phyloP scores from a whole-genome alignment of 345 rosid species.

The Brassica cretica region DNA sequence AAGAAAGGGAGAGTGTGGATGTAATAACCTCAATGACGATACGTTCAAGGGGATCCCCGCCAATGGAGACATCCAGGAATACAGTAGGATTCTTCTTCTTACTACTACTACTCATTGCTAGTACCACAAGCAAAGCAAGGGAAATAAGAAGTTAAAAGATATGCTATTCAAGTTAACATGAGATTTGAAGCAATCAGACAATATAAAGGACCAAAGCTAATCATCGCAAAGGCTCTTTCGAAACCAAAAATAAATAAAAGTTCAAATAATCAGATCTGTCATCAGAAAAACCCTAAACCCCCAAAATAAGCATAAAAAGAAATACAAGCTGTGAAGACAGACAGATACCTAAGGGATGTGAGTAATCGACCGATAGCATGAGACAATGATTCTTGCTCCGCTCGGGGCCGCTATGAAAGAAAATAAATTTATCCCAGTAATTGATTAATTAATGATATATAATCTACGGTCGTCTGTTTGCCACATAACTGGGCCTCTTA shows the following conservation, averaged over 20 bases:
- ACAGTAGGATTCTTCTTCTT: constrained; percentile 70
- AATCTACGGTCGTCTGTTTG: neutral
- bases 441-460: too few species aligned
- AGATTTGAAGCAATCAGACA: neutral
- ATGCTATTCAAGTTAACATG: neutral
- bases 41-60: constrained; percentile 64
- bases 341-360: neutral
- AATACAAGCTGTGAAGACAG: neutral
- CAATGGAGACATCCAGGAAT: constrained; percentile 73
- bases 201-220: neutral
- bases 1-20: neutral
- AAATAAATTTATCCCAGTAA: neutral
- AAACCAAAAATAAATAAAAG: neutral
- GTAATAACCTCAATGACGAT: constrained; percentile 82
- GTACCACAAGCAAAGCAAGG: neutral
- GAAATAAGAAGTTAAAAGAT: neutral
- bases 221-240: neutral
- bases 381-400: neutral
- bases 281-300: constrained; percentile 20
- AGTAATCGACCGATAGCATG: neutral
- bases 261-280: constrained; percentile 6
- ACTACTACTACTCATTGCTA: constrained; percentile 50
- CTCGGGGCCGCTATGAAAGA: neutral
- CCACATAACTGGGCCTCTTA: neutral
- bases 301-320: neutral